Evolutionary conservation across 2,329 filamentous ascomycete species (phyloP), one percentile per base, ranked within the genome.

Genomic region (Plectosphaerella plurivora): DNA sequence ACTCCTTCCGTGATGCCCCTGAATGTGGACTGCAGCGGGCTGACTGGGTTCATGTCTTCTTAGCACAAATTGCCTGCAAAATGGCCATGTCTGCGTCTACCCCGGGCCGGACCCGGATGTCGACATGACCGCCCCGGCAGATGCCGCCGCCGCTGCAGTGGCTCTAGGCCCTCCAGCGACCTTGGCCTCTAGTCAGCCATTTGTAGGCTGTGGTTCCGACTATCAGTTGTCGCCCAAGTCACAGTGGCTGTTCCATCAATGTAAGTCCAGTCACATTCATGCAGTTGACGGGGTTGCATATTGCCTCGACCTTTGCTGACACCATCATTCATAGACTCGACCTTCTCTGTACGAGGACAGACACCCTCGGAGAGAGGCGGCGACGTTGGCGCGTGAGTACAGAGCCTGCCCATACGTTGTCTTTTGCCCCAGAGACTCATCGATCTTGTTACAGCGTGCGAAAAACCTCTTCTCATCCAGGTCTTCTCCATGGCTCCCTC

Each of bases 1-100:
- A 68, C 50, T 53, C 39, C 18, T 22, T 36, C 4, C 20, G 16
- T 10, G 7, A 16, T 16, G 8, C 14, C 24, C 22, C 9, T 28
- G n/a, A 10, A 35, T 24, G n/a, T 5, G 33, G 50, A n/a, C 22
- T 15, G 15, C 16, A 5, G 14, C 12, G 37, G 10, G 41, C 50
- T 51, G 33, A 44, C 39, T 35, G 8, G 28, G 11, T 33, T 9
- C 12, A 45, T 25, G 10, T 46, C 22, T 11, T 20, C 4, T 51
- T 54, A 75, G 73, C 56, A 74, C 72, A 53, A 73, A 71, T 55
- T 76, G 73, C 57, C 68, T 75, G 56, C 72, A 73, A 51, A 70
- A 68, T 52, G 73, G 73, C 53, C 70, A 66, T 60, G 71, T 71
- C 56, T 75, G 73, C 63, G 66, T 66, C 45, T 69, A 68, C 55